A percentile compares a stretch with the other conserved stretches of the same genome.
phyloP scores from a whole-genome alignment of 2,329 filamentous ascomycete genomes.

The Colletotrichum sp. region DNA sequence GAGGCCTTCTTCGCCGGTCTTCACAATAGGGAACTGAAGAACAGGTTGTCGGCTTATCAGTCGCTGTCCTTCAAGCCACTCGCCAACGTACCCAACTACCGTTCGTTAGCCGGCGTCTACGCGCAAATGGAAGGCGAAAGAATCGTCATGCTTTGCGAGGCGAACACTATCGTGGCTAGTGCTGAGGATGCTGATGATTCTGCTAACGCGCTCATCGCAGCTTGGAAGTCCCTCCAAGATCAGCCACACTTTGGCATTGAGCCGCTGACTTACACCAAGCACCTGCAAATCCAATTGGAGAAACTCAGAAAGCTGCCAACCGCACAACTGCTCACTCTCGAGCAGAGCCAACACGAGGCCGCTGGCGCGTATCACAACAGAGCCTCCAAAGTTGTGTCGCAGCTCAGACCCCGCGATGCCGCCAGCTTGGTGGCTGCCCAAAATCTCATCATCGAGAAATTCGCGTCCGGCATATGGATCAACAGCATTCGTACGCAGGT shows the following conservation, averaged over 20 bases:
- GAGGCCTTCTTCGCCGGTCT: constrained; percentile 61
- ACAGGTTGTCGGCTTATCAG: constrained; percentile 48
- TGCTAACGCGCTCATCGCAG: constrained; percentile 38
- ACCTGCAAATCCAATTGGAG: constrained; percentile 53
- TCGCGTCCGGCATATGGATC: constrained; percentile 57
- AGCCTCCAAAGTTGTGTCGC: constrained; percentile 28
- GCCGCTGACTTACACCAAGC: constrained; percentile 55
- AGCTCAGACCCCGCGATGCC: constrained; percentile 25
- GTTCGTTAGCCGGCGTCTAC: constrained; percentile 58
- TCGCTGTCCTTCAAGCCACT: constrained; percentile 47
- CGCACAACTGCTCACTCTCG: constrained; percentile 57
- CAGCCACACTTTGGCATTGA: constrained; percentile 47
- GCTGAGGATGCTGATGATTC: constrained; percentile 39
- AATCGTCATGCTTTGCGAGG: constrained; percentile 52
- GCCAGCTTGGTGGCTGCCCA: not conserved
- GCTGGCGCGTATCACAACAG: constrained; percentile 47
- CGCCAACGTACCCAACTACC: constrained; percentile 33
- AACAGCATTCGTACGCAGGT: constrained; percentile 42
- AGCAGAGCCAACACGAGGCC: constrained; percentile 59
- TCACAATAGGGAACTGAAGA: constrained; percentile 47
- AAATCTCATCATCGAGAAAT: constrained; percentile 42
- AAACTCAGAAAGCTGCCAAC: constrained; percentile 56
- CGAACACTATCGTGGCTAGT: constrained; percentile 37
- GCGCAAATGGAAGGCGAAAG: constrained; percentile 62
- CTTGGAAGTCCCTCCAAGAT: constrained; percentile 52